Evolutionary conservation across 495 filamentous ascomycete species (phyloP).

Genomic region (Podospora comata): DNA sequence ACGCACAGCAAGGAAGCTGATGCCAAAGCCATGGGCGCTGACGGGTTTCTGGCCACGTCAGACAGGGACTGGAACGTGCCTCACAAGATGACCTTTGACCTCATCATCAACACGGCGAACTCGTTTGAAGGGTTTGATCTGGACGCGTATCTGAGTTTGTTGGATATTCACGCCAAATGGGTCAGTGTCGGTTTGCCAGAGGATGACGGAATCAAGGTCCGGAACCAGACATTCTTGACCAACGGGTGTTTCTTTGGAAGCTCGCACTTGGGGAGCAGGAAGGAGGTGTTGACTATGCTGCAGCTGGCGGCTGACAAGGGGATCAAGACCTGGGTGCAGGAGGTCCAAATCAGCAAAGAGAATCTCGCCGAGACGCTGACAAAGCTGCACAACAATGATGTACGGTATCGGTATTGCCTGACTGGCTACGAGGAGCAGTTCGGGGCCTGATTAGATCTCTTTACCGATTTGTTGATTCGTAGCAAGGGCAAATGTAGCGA

Average conservation of each 20-base stretch:
- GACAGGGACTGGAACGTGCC: slow-evolving; percentile 63
- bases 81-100: slow-evolving; percentile 55
- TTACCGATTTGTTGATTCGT: neutral
- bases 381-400: slow-evolving; percentile 67
- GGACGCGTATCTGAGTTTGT: slow-evolving; percentile 66
- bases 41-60: slow-evolving; percentile 65
- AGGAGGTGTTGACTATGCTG: slow-evolving; percentile 81
- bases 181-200: slow-evolving; percentile 83
- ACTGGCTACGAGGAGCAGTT: slow-evolving; percentile 45
- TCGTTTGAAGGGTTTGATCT: slow-evolving; percentile 56
- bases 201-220: slow-evolving; percentile 67
- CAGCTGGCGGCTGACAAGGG: slow-evolving; percentile 77
- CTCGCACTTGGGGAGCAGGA: slow-evolving; percentile 75
- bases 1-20: slow-evolving; percentile 66
- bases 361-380: slow-evolving; percentile 65
- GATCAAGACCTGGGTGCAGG: slow-evolving; percentile 78
- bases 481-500: neutral
- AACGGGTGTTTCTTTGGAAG: slow-evolving; percentile 80
- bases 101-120: slow-evolving; percentile 59
- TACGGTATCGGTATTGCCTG: slow-evolving; percentile 54
- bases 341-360: slow-evolving; percentile 65
- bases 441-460: slow-evolving; percentile 22
- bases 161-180: slow-evolving; percentile 82
- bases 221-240: slow-evolving; percentile 68
- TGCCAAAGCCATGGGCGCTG: slow-evolving; percentile 65